A percentile compares a stretch with the other conserved stretches of the same genome.
Evolutionary conservation across 2,329 filamentous ascomycete species (phyloP).

Genomic region (Microsporum ferrugineum): DNA sequence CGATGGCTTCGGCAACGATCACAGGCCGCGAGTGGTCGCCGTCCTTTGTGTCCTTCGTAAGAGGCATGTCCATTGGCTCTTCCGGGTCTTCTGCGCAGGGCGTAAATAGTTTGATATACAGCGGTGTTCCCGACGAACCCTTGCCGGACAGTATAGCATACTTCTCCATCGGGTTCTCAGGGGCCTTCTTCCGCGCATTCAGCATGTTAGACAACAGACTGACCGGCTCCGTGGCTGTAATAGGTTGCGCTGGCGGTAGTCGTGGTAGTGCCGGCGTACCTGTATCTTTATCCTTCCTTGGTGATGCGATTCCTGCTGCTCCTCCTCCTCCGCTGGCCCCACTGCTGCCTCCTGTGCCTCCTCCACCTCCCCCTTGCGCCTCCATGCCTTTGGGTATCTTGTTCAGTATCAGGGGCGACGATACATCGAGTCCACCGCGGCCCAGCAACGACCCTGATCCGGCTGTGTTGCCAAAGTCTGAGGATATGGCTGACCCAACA

Average conservation of each 20-base stretch:
- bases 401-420: conserved; percentile 38
- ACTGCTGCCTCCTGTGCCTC: conserved; percentile 19
- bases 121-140: conserved; percentile 44
- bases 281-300: conserved; percentile 38
- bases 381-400: conserved; percentile 27
- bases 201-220: conserved; percentile 49
- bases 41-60: conserved; percentile 46
- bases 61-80: conserved; percentile 47
- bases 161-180: conserved; percentile 50
- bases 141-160: conserved; percentile 51
- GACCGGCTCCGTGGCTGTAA: conserved; percentile 44
- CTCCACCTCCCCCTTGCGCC: conserved; percentile 15
- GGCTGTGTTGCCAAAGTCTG: conserved; percentile 44
- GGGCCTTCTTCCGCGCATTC: conserved; percentile 45
- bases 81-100: conserved; percentile 47
- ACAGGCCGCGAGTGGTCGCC: conserved; percentile 37
- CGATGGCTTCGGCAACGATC: conserved; percentile 52
- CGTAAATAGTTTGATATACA: conserved; percentile 53
- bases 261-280: conserved; percentile 38
- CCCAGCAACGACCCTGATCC: conserved; percentile 49
- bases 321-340: background rate
- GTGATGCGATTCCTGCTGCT: conserved; percentile 29
- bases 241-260: conserved; percentile 40
- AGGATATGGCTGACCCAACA: conserved; percentile 40
- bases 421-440: conserved; percentile 38